phyloP scores from a whole-genome alignment of 1,139 yeast genomes.

The Blastobotrys ciferrii region DNA sequence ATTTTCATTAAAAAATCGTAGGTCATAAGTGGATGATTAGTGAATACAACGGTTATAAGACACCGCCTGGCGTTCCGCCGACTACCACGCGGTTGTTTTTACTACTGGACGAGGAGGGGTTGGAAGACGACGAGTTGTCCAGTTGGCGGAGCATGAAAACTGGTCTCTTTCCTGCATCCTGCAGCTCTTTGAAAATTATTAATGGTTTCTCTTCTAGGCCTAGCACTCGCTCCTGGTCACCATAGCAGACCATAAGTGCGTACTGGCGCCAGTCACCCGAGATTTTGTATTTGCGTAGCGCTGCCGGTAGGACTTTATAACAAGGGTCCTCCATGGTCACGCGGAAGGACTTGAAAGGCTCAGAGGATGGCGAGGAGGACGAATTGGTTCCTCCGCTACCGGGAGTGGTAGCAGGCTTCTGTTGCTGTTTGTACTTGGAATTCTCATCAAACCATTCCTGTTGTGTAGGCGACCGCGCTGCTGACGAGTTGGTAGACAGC shows the following conservation, averaged over 20 bases:
- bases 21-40: background rate
- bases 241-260: slow-evolving; percentile 86
- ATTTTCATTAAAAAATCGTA: background rate
- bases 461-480: slow-evolving; percentile 4
- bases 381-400: background rate
- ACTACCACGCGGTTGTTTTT: slow-evolving; percentile 31
- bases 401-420: background rate
- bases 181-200: slow-evolving; percentile 79
- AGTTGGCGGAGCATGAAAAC: slow-evolving; percentile 89
- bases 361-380: slow-evolving; percentile 33
- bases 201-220: slow-evolving; percentile 89
- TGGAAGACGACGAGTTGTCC: slow-evolving; percentile 42
- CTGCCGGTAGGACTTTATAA: slow-evolving; percentile 81
- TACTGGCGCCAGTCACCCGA: slow-evolving; percentile 86
- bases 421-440: background rate
- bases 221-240: slow-evolving; percentile 82
- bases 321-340: slow-evolving; percentile 94
- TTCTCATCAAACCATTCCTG: slow-evolving; percentile 6
- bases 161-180: slow-evolving; percentile 84
- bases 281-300: slow-evolving; percentile 81
- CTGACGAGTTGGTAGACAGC: slow-evolving; percentile 6
- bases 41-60: slow-evolving; percentile 22
- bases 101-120: slow-evolving; percentile 5
- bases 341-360: slow-evolving; percentile 80
- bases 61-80: slow-evolving; percentile 39